Evolutionary conservation across 2,329 filamentous ascomycete genomes (phyloP), one percentile per base, ranked within the genome.

Genomic region (Zymoseptoria passerinii): DNA sequence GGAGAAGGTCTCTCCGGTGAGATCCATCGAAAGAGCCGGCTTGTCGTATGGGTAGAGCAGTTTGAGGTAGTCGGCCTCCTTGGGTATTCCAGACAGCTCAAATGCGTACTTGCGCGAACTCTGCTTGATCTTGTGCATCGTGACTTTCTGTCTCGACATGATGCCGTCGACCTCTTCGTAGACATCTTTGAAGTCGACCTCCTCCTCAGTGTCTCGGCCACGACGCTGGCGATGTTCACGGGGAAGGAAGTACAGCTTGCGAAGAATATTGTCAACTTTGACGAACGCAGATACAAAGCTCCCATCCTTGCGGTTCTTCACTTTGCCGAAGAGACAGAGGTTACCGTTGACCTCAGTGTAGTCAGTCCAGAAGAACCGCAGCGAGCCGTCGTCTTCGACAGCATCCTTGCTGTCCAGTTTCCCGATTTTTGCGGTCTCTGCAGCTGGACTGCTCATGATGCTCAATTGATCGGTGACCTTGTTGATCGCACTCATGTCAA

Each of bases 321-420:
- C 92, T 71, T 99, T 99, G 63, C 94, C 94, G 70, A 99, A 97
- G 9, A 99, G 81, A 72, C 91, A 97, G 8, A 99, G 78, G 66
- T 86, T 94, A 59, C 92, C 92, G 68, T 92, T 91, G 71, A 96
- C 79, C 71, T 99, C 94, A 0, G 88, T 90, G 70, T 96, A 99
- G 74, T 99, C 94, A 7, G 89, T 88, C 94, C 94, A 99, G 77
- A 96, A 99, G 78, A 99, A 90, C 65, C 87, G 87, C 28, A 99
- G 79, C 66, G 89, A 95, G 40, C 92, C 94, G 69, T 99, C 92
- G 62, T 89, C 85, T 72, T 97, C 92, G n/a, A 95, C 76, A n/a
- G 89, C 91, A 73, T 95, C 88, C 62, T 88, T 83, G 58, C 89
- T 81, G 63, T 87, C 85, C 53, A 96, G 81, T 74, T 97, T 99